Percentiles rank a stretch among this genome's conserved stretches.
These are phyloP conservation scores for Globisporangium orthogonon DNA, from an alignment of 352 stramenopile species.

Conservation along the genomic window DNA sequence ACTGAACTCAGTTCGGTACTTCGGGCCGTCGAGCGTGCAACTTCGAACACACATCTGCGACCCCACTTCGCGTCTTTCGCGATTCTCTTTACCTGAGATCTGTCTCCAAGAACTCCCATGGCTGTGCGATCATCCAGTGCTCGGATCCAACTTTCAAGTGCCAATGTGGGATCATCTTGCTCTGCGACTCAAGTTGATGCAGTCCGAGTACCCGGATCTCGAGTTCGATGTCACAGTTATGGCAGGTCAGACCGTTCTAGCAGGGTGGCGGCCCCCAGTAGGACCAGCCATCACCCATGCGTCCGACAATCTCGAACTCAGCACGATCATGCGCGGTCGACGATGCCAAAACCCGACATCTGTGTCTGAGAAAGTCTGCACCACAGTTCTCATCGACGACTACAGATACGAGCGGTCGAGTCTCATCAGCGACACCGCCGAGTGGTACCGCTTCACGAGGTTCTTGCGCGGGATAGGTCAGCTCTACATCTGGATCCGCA, in stretches of 20 bases:
- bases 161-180: conserved; percentile 26
- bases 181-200: conserved; percentile 15
- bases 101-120: conserved; percentile 13
- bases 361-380: conserved; percentile 6
- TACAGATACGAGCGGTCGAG: conserved; percentile 46
- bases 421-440: conserved; percentile 24
- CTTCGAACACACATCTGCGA: conserved; percentile 21
- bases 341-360: conserved; percentile 6
- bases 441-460: conserved; percentile 24
- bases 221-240: conserved; percentile 21
- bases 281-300: background rate
- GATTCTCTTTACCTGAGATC: background rate
- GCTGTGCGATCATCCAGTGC: conserved; percentile 19
- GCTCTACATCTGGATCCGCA: conserved; percentile 40
- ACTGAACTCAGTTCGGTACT: conserved; percentile 22
- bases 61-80: background rate
- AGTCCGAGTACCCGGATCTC: conserved; percentile 21
- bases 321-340: conserved; percentile 25
- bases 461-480: conserved; percentile 29
- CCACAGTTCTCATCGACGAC: conserved; percentile 37
- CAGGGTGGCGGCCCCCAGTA: conserved; percentile 10
- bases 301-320: conserved; percentile 21
- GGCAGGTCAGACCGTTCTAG: conserved; percentile 13
- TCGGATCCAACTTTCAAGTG: conserved; percentile 10
- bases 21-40: conserved; percentile 1